Evolutionary conservation across 140 eudicot species (phyloP).

Genomic region (Cichorium intybus): DNA sequence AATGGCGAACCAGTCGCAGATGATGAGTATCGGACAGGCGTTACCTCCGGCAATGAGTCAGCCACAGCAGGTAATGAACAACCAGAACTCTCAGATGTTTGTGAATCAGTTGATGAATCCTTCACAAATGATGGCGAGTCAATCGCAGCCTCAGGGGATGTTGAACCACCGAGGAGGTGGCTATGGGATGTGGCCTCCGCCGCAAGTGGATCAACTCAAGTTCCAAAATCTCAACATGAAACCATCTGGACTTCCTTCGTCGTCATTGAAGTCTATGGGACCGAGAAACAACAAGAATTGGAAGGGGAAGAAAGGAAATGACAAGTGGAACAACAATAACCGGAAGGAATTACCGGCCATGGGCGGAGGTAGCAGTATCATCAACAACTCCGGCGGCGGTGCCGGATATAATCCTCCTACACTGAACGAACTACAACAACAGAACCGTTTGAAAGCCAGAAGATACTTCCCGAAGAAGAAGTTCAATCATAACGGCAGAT

Average conservation of each 20-base stretch:
- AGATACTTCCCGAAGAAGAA: constrained; percentile 77
- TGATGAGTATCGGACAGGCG: constrained; percentile 52
- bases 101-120: constrained; percentile 23
- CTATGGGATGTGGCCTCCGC: constrained; percentile 80
- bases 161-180: constrained; percentile 35
- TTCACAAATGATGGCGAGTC: constrained; percentile 35
- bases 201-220: constrained; percentile 39
- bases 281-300: constrained; percentile 51
- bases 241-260: constrained; percentile 22
- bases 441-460: constrained; percentile 75
- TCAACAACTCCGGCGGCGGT: constrained; percentile 28
- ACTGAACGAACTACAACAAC: constrained; percentile 74
- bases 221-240: constrained; percentile 49
- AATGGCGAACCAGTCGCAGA: constrained; percentile 41
- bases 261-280: constrained; percentile 35
- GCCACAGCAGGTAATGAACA: constrained; percentile 44
- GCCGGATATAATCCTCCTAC: constrained; percentile 82
- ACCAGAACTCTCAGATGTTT: constrained; percentile 19
- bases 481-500: constrained; percentile 45
- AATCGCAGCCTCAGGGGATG: constrained; percentile 33
- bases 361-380: constrained; percentile 20
- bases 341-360: constrained; percentile 28
- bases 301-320: constrained; percentile 70
- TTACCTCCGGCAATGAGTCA: constrained; percentile 41
- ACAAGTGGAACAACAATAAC: constrained; percentile 46